Evolutionary conservation across 2,329 filamentous ascomycete genomes (phyloP).

Genomic region (Cyclaneusma minus): DNA sequence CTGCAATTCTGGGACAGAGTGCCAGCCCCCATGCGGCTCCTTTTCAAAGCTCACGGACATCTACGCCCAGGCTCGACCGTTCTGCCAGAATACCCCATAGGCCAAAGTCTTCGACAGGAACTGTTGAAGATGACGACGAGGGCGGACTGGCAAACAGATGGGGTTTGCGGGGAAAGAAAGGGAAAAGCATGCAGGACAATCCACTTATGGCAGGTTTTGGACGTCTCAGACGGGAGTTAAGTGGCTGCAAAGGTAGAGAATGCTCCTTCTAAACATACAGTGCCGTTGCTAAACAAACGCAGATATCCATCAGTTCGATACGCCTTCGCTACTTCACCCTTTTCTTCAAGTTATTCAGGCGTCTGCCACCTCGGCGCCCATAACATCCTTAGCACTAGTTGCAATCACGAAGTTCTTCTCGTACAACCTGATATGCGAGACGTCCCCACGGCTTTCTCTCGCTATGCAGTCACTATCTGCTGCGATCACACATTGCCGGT

Average conservation of each 20-base stretch:
- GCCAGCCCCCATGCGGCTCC: conserved; percentile 37
- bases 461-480: conserved; percentile 92
- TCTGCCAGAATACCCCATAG: conserved; percentile 10
- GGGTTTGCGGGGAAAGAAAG: conserved; percentile 88
- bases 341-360: conserved; percentile 95
- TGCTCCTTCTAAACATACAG: no score
- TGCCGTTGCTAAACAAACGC: no score
- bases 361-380: conserved; percentile 88
- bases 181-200: conserved; percentile 94
- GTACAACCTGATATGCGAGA: conserved; percentile 75
- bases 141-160: conserved; percentile 63
- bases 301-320: conserved; percentile 84
- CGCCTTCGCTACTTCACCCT: conserved; percentile 74
- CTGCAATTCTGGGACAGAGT: conserved; percentile 76
- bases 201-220: conserved; percentile 92
- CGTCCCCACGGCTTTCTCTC: conserved; percentile 73
- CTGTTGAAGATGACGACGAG: conserved; percentile 31
- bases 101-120: conserved; percentile 8
- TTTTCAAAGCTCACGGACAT: conserved; percentile 31
- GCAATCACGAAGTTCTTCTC: conserved; percentile 94
- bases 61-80: conserved; percentile 15
- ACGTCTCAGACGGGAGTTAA: conserved; percentile 73
- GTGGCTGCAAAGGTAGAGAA: conserved; percentile 57
- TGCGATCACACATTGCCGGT: conserved; percentile 92
- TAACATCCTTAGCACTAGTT: conserved; percentile 85